These are phyloP conservation scores for Debaryomyces coudertii DNA, from an alignment of 1,139 yeast species.

Conservation along the genomic window DNA sequence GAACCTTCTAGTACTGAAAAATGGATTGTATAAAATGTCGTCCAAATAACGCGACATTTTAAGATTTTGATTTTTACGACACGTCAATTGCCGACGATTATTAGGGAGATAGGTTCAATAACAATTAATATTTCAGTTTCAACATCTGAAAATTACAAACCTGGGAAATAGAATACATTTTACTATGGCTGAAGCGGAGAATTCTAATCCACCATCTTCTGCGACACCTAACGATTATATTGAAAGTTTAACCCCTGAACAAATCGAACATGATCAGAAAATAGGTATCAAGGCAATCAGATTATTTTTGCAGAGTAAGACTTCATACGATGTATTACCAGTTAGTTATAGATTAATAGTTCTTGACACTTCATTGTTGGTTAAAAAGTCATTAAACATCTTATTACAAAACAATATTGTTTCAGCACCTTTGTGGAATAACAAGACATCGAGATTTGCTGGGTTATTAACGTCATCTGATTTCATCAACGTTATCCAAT, in stretches of 20 bases:
- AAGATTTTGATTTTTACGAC: background rate
- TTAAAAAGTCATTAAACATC: conserved; percentile 88
- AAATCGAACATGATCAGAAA: conserved; percentile 61
- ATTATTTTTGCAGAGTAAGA: conserved; percentile 81
- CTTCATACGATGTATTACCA: conserved; percentile 95
- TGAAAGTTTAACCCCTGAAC: conserved; percentile 44
- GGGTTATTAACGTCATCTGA: conserved; percentile 92
- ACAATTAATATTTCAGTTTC: background rate
- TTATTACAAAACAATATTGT: conserved; percentile 92
- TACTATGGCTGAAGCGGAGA: conserved; percentile 24
- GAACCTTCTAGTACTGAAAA: background rate
- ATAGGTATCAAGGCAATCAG: conserved; percentile 78
- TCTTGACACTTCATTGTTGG: conserved; percentile 86
- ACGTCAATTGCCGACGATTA: conserved; percentile 2
- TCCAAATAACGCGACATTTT: background rate
- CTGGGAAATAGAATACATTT: background rate
- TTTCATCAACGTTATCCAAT: conserved; percentile 93
- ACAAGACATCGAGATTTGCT: conserved; percentile 85
- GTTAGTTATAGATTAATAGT: conserved; percentile 93
- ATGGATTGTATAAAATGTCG: background rate
- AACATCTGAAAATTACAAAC: background rate
- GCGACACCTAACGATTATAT: conserved; percentile 50
- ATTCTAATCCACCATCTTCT: conserved; percentile 20
- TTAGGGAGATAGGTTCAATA: background rate
- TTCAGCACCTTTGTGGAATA: conserved; percentile 97